Base-by-base conservation (phyloP, 2,329 filamentous ascomycete genomes). In the Venturia effusa region DNA sequence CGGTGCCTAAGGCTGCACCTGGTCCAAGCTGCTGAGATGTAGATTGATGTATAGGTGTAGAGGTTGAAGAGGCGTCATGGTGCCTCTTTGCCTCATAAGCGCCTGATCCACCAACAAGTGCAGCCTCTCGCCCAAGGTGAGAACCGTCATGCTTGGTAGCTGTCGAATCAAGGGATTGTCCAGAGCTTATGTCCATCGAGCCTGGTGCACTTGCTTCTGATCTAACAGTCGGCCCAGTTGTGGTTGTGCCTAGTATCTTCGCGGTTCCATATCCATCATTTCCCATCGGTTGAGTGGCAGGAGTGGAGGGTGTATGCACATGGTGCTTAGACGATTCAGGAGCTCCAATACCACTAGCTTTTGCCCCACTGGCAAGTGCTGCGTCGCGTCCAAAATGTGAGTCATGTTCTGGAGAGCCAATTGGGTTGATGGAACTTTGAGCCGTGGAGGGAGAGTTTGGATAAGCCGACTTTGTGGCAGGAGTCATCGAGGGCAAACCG, bases 331-430 rank as follows among this genome's bases (percentile, higher is more conserved):
- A 32, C 11, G 59, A 34, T 60, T 54, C 61, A 17, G 51, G n/a
- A 6, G 40, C 41, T 6, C n/a, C n/a, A 13, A 48, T 22, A 10
- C 40, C 61, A 39, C 41, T 43, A 37, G 61, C 41, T 48, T 41
- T 41, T 45, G 13, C 60, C 8, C 60, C 60, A 48, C 40, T 40
- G 51, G 30, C 60, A 48, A 51, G 19, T 6, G 60, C 61, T 37
- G 61, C 61, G n/a, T 62, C 61, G 27, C 61, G 39, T 27, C 40
- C 61, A 24, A 41, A 51, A 24, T 62, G 61, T 48, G 40, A 54
- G 41, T 62, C 61, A 10, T 34, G 51, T 34, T 57, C 51, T 34
- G 51, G 51, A 8, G 51, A 57, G 51, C 51, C 51, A n/a, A 34
- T 57, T 57, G 51, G 51, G 11, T 57, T 57, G 15, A 34, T 57